Evolutionary conservation across 352 stramenopile genomes (phyloP).

Genomic region (Pythium chondricola): DNA sequence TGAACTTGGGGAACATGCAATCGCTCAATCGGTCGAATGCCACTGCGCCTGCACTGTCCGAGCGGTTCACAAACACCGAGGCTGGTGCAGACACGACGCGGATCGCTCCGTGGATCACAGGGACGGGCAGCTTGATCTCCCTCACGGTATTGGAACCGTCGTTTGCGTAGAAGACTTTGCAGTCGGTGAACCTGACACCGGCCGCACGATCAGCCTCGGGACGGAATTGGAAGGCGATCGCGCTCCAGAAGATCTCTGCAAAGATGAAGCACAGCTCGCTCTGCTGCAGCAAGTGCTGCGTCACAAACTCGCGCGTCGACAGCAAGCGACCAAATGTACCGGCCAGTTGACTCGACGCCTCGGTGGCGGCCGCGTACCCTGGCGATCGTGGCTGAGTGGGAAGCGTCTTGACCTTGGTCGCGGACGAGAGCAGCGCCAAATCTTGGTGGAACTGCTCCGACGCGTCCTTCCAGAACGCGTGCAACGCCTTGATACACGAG

Average conservation of each 20-base stretch:
- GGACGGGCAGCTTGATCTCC: constrained; percentile 71
- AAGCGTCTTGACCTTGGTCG: neutral
- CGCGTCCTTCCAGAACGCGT: constrained; percentile 57
- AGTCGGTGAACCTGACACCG: constrained; percentile 61
- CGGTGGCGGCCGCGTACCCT: constrained; percentile 21
- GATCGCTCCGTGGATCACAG: constrained; percentile 66
- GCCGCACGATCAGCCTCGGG: constrained; percentile 39
- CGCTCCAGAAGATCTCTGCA: constrained; percentile 64
- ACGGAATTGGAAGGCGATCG: constrained; percentile 58
- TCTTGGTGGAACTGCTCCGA: constrained; percentile 1
- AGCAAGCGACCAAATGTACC: constrained; percentile 64
- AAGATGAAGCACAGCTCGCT: constrained; percentile 49
- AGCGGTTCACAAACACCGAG: too few species aligned
- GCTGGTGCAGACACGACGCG: constrained; percentile 36
- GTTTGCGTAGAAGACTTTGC: constrained; percentile 75
- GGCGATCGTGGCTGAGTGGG: neutral
- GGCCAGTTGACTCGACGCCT: constrained; percentile 55
- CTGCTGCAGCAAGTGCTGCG: constrained; percentile 54
- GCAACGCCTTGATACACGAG: constrained; percentile 57
- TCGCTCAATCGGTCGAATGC: constrained; percentile 38
- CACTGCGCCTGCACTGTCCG: neutral
- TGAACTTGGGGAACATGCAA: constrained; percentile 57
- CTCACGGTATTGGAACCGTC: constrained; percentile 53
- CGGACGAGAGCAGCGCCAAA: neutral
- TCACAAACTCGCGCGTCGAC: constrained; percentile 54